phyloP scores from a whole-genome alignment of 2,329 filamentous ascomycete genomes.

The Monilinia polystroma region DNA sequence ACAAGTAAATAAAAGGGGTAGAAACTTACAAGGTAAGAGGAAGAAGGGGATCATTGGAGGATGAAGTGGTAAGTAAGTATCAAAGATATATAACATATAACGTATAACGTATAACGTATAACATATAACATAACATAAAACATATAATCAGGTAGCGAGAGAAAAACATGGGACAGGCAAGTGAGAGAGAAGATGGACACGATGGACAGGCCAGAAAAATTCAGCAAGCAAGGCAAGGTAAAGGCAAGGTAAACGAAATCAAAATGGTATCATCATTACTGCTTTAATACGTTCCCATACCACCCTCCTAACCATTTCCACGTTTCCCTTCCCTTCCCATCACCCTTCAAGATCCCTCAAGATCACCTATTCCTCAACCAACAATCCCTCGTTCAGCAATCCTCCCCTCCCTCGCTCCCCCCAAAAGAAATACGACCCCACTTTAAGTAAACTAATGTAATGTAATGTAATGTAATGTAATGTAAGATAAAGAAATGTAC shows the following conservation, averaged over 20 bases:
- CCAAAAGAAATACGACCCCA: neutral
- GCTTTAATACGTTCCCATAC: conserved; percentile 2
- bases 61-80: too few species aligned
- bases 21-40: too few species aligned
- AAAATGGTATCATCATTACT: conserved; percentile 23
- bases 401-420: neutral
- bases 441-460: neutral
- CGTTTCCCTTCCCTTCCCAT: neutral
- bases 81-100: too few species aligned
- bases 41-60: too few species aligned
- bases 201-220: too few species aligned
- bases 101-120: too few species aligned
- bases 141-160: too few species aligned
- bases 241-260: neutral
- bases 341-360: neutral
- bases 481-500: neutral
- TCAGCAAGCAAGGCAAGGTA: neutral
- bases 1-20: too few species aligned
- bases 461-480: conserved; percentile 2
- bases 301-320: neutral
- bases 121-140: too few species aligned
- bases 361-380: neutral
- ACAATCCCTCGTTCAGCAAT: neutral
- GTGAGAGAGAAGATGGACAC: too few species aligned
- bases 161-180: too few species aligned